Conservation (phyloP, 2,329 filamentous ascomycete species). For the Zarea fungicola region DNA sequence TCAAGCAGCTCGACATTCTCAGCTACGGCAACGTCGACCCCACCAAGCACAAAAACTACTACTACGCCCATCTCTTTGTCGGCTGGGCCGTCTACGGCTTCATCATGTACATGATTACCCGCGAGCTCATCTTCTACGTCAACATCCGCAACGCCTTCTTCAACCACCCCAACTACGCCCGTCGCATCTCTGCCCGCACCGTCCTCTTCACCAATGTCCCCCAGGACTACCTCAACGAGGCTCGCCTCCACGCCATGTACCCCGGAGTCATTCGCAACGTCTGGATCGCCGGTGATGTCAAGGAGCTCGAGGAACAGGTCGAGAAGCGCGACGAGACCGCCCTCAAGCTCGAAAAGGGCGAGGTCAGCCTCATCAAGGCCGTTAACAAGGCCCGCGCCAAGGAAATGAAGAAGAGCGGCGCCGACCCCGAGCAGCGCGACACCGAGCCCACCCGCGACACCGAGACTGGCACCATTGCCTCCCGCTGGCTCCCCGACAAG, state of each 20-base stretch:
- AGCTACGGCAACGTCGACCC: slow-evolving; percentile 39
- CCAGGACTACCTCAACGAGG: slow-evolving; percentile 67
- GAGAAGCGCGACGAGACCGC: slow-evolving; percentile 69
- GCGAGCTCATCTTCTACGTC: slow-evolving; percentile 89
- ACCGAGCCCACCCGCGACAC: slow-evolving; percentile 49
- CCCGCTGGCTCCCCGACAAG: slow-evolving; percentile 62
- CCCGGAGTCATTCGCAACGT: slow-evolving; percentile 73
- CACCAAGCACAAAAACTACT: slow-evolving; percentile 54
- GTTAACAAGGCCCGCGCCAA: slow-evolving; percentile 34
- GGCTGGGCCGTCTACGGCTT: slow-evolving; percentile 84
- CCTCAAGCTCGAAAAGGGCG: slow-evolving; percentile 74
- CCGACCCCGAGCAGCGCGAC: slow-evolving; percentile 22
- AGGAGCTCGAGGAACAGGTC: slow-evolving; percentile 70
- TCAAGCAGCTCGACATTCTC: slow-evolving; percentile 54
- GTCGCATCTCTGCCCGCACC: slow-evolving; percentile 82
- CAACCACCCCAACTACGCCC: slow-evolving; percentile 75
- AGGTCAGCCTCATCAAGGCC: slow-evolving; percentile 73
- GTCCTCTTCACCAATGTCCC: slow-evolving; percentile 87
- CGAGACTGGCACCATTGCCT: slow-evolving; percentile 60
- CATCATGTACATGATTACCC: slow-evolving; percentile 81
- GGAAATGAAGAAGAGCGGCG: slow-evolving; percentile 29
- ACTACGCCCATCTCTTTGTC: slow-evolving; percentile 76
- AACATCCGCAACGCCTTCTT: slow-evolving; percentile 91
- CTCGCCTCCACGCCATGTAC: slow-evolving; percentile 70
- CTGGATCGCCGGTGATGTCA: slow-evolving; percentile 75